phyloP scores from a whole-genome alignment of 208 protist species.

The Trypanosoma brucei region DNA sequence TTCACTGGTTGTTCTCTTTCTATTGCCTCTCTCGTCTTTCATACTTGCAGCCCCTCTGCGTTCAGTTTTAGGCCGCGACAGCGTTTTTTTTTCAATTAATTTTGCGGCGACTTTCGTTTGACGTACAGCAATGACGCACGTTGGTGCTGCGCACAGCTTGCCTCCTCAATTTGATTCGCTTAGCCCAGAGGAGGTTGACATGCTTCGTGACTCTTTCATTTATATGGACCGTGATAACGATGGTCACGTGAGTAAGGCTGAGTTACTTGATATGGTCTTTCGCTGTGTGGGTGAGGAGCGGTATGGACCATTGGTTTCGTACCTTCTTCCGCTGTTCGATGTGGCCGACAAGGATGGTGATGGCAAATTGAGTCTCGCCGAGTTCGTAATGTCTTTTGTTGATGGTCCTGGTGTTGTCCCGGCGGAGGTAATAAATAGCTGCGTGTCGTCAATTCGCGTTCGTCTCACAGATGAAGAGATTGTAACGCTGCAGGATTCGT shows the following conservation, averaged over 20 bases:
- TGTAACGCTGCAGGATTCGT: slow-evolving; percentile 65
- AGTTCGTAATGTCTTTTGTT: slow-evolving; percentile 77
- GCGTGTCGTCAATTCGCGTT: slow-evolving; percentile 65
- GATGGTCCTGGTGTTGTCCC: slow-evolving; percentile 76
- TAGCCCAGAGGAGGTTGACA: slow-evolving; percentile 76
- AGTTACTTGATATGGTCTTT: slow-evolving; percentile 48
- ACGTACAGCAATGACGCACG: slow-evolving; percentile 9
- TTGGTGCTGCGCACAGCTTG: slow-evolving; percentile 18
- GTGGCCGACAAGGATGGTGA: slow-evolving; percentile 77
- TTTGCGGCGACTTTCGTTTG: neutral
- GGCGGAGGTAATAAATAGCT: slow-evolving; percentile 80
- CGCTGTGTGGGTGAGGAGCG: slow-evolving; percentile 45
- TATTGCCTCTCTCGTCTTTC: neutral
- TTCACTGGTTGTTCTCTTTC: neutral
- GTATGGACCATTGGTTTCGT: slow-evolving; percentile 45
- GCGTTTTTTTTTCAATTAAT: neutral
- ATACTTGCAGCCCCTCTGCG: neutral
- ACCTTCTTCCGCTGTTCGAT: slow-evolving; percentile 62
- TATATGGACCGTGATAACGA: slow-evolving; percentile 82
- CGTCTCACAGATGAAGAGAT: slow-evolving; percentile 81
- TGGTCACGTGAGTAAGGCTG: slow-evolving; percentile 50
- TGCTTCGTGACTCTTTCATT: slow-evolving; percentile 87
- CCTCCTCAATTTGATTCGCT: slow-evolving; percentile 37
- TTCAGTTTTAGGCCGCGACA: neutral
- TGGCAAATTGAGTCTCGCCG: slow-evolving; percentile 47